phyloP scores from a whole-genome alignment of 306 rosid genomes.

The Arachis hypogaea region DNA sequence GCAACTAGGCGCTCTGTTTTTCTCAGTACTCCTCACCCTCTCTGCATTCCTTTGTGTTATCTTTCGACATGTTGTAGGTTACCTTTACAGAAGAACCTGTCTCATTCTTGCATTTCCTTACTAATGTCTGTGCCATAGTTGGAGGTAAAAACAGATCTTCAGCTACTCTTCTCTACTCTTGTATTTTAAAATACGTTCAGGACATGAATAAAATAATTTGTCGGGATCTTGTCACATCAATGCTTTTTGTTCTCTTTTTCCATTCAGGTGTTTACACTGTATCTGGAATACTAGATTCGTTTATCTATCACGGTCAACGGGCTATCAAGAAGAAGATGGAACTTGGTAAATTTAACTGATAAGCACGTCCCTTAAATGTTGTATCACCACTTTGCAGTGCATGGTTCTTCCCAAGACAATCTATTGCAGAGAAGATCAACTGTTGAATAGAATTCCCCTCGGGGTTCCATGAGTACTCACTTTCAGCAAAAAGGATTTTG shows the following conservation, averaged over 20 bases:
- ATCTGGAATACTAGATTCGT: constrained; percentile 95
- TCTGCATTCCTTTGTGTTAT: neutral
- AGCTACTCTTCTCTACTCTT: constrained; percentile 14
- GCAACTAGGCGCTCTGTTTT: constrained; percentile 33
- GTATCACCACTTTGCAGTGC: constrained; percentile 41
- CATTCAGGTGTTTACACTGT: constrained; percentile 84
- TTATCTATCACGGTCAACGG: constrained; percentile 92
- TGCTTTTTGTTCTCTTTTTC: constrained; percentile 30
- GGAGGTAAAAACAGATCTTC: constrained; percentile 72
- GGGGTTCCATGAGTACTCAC: constrained; percentile 42
- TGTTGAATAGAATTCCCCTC: constrained; percentile 42
- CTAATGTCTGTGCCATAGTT: constrained; percentile 92
- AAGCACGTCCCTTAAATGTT: constrained; percentile 33
- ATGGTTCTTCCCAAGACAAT: constrained; percentile 50
- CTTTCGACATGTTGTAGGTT: constrained; percentile 57
- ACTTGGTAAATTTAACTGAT: constrained; percentile 83
- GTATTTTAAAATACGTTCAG: constrained; percentile 19
- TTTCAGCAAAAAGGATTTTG: constrained; percentile 45
- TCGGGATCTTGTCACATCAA: constrained; percentile 27
- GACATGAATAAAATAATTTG: constrained; percentile 2
- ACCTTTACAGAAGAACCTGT: constrained; percentile 79
- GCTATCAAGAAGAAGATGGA: constrained; percentile 99
- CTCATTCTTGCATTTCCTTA: constrained; percentile 95
- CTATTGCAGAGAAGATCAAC: constrained; percentile 42
- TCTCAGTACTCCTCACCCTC: neutral